phyloP scores from a whole-genome alignment of 2,329 filamentous ascomycete species.

The Fusarium sp. region DNA sequence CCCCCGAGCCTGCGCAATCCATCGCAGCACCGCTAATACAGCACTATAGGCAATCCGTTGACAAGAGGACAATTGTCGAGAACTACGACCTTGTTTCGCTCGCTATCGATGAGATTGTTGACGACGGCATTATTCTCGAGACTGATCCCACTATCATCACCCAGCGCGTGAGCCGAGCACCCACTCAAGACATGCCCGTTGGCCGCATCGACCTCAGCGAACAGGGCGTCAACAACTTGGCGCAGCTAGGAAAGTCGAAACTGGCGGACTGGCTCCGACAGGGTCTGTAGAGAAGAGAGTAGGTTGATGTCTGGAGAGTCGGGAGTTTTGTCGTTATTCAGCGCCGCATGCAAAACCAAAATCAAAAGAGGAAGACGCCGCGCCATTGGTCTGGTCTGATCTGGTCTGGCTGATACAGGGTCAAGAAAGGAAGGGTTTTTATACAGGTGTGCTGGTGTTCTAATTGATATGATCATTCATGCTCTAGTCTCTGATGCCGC shows the following conservation, averaged over 20 bases:
- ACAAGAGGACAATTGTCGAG: conserved; percentile 97
- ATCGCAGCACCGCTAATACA: conserved; percentile 11
- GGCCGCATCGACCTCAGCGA: conserved; percentile 96
- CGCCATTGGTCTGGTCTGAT: conserved; percentile 34
- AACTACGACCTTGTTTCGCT: conserved; percentile 98
- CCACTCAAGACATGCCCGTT: conserved; percentile 89
- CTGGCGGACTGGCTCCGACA: conserved; percentile 91
- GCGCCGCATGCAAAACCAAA: conserved; percentile 45
- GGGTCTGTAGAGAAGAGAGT: conserved; percentile 66
- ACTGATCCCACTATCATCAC: conserved; percentile 96
- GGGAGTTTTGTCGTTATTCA: conserved; percentile 47
- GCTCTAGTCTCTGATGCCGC: conserved; percentile 72
- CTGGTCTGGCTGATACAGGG: conserved; percentile 39
- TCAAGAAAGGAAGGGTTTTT: conserved; percentile 23
- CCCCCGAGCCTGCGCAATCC: not conserved
- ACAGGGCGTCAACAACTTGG: conserved; percentile 92
- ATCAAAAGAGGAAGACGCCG: conserved; percentile 38
- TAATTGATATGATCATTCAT: conserved; percentile 55
- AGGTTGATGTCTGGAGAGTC: conserved; percentile 30
- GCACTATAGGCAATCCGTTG: conserved; percentile 81
- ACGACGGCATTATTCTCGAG: conserved; percentile 96
- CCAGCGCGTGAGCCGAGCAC: conserved; percentile 90
- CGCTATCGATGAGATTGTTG: conserved; percentile 93
- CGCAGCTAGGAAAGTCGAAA: conserved; percentile 93
- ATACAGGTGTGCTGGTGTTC: conserved; percentile 45